Evolutionary conservation across 805 yeast species (phyloP).

Genomic region (Allodekkera sacchari): DNA sequence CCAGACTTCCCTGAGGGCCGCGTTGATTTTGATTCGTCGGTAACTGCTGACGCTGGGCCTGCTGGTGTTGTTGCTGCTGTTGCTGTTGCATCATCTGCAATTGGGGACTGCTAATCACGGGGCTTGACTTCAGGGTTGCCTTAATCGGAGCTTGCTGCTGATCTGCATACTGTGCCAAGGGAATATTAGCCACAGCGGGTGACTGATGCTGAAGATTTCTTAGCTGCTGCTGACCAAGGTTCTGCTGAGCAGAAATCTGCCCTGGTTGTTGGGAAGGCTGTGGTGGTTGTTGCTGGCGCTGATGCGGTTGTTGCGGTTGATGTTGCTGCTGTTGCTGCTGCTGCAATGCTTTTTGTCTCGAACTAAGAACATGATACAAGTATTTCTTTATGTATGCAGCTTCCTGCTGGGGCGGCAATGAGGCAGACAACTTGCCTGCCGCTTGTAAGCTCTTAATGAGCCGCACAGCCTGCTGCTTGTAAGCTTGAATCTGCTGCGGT

Average conservation of each 20-base stretch:
- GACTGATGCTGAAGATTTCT: slow-evolving; percentile 11
- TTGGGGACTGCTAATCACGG: slow-evolving; percentile 8
- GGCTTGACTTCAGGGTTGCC: slow-evolving; percentile 8
- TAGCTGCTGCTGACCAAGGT: slow-evolving; percentile 14
- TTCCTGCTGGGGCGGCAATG: slow-evolving; percentile 26
- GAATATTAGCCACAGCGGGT: slow-evolving; percentile 5
- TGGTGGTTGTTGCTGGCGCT: slow-evolving; percentile 6
- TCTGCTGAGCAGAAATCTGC: slow-evolving; percentile 4
- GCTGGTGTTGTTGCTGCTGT: slow-evolving; percentile 10
- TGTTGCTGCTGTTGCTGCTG: slow-evolving; percentile 7
- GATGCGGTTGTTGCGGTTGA: slow-evolving; percentile 6
- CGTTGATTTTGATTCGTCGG: slow-evolving; percentile 27
- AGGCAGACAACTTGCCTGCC: slow-evolving; percentile 23
- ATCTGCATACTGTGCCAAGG: slow-evolving; percentile 4
- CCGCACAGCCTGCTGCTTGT: slow-evolving; percentile 27
- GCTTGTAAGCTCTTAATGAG: slow-evolving; percentile 27
- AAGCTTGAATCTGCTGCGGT: slow-evolving; percentile 20
- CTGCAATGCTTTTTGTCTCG: slow-evolving; percentile 8
- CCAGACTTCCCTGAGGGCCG: slow-evolving; percentile 7
- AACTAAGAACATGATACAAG: slow-evolving; percentile 19
- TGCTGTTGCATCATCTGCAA: slow-evolving; percentile 9
- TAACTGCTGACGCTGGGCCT: slow-evolving; percentile 15
- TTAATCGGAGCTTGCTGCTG: slow-evolving; percentile 6
- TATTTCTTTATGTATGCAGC: slow-evolving; percentile 26
- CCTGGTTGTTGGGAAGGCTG: neutral